Evolutionary conservation across 768 basidiomycete genomes (phyloP).

Genomic region (Cyclocybe aegerita): DNA sequence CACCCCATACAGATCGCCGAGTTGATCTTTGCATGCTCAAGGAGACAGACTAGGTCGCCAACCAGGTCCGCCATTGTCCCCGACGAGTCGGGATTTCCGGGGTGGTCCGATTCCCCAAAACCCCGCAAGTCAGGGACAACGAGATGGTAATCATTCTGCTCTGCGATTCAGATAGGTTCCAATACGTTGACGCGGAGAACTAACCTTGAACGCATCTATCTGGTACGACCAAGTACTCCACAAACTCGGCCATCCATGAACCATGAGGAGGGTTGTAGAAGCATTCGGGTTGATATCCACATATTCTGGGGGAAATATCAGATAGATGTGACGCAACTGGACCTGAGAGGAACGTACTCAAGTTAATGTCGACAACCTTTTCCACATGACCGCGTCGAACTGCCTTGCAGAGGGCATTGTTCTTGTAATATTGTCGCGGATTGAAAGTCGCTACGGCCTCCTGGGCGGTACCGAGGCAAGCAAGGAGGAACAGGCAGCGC

Average conservation of each 20-base stretch:
- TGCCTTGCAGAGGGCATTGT: conserved; percentile 38
- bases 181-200: neutral
- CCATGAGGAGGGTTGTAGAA: conserved; percentile 56
- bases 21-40: conserved; percentile 47
- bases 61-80: conserved; percentile 61
- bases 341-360: conserved; percentile 35
- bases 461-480: conserved; percentile 1
- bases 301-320: conserved; percentile 38
- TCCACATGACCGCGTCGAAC: conserved; percentile 31
- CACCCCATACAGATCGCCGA: conserved; percentile 67
- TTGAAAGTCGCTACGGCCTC: conserved; percentile 28
- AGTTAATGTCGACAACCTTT: conserved; percentile 37
- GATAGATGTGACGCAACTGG: neutral
- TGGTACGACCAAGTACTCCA: conserved; percentile 79
- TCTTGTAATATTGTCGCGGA: conserved; percentile 34
- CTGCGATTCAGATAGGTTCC: neutral
- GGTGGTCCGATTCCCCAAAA: conserved; percentile 67
- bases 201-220: conserved; percentile 63
- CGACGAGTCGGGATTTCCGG: conserved; percentile 58
- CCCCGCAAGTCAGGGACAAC: conserved; percentile 67
- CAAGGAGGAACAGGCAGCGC: conserved; percentile 7
- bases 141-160: conserved; percentile 59
- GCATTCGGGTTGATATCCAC: conserved; percentile 59
- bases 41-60: conserved; percentile 61
- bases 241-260: conserved; percentile 79